phyloP scores from a whole-genome alignment of 1,284 basidiomycete genomes.

The Rhodotorula sp. region DNA sequence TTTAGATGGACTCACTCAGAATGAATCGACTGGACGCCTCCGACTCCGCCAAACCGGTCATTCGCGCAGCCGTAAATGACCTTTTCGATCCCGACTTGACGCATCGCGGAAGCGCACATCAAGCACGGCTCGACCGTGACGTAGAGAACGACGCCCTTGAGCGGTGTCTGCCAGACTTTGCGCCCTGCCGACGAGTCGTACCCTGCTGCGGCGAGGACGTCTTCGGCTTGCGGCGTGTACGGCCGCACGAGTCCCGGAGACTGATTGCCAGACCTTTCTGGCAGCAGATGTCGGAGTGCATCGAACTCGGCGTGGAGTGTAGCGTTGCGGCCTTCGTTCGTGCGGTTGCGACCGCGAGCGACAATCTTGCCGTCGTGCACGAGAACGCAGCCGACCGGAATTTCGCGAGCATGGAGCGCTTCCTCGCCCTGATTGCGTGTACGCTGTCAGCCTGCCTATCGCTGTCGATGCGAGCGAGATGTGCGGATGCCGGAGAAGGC shows the following conservation, averaged over 20 bases:
- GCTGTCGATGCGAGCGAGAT: neutral
- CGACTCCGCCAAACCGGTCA: constrained; percentile 95
- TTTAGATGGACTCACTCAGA: constrained; percentile 55
- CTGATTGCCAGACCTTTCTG: constrained; percentile 46
- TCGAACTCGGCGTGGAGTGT: constrained; percentile 97
- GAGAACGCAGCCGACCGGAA: constrained; percentile 96
- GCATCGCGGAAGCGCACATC: constrained; percentile 94
- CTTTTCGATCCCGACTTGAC: constrained; percentile 85
- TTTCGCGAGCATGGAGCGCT: constrained; percentile 79
- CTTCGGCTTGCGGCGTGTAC: constrained; percentile 25
- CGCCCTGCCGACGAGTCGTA: neutral
- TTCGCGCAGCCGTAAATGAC: constrained; percentile 95
- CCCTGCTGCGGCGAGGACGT: constrained; percentile 1
- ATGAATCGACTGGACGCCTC: constrained; percentile 87
- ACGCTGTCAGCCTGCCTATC: neutral
- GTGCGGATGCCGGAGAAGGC: neutral
- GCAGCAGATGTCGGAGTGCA: constrained; percentile 86
- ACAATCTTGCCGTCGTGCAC: constrained; percentile 74
- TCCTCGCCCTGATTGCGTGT: constrained; percentile 59
- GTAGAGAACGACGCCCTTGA: constrained; percentile 81
- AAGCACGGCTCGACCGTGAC: constrained; percentile 99
- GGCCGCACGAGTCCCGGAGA: constrained; percentile 20
- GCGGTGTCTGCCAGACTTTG: constrained; percentile 57
- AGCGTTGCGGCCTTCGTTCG: constrained; percentile 90
- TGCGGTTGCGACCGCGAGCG: constrained; percentile 84